Evolutionary conservation across 176 grass and related monocot genomes (phyloP).

Genomic region (Chloris gayana): DNA sequence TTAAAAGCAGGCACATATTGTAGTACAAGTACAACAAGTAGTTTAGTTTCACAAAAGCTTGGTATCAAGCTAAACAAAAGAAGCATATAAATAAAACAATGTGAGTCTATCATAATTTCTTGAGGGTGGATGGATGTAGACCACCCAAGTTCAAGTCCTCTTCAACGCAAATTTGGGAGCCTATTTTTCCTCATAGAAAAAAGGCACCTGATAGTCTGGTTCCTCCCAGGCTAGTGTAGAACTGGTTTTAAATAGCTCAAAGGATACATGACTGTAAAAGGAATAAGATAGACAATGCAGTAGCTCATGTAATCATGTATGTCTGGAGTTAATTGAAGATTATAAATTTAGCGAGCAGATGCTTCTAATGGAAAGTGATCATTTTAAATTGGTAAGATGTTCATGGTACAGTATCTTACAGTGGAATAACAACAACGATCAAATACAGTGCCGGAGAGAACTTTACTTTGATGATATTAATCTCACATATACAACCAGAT

Average conservation of each 20-base stretch:
- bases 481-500: slow-evolving; percentile 16
- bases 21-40: slow-evolving; percentile 3
- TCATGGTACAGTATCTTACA: not conserved
- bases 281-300: not conserved
- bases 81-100: not conserved
- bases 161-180: not conserved
- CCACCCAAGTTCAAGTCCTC: not conserved
- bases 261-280: slow-evolving; percentile 16
- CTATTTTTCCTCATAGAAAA: not conserved
- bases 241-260: not conserved
- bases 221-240: not conserved
- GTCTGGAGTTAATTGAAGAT: slow-evolving; percentile 7
- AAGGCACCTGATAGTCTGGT: not conserved
- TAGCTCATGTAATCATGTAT: slow-evolving; percentile 2
- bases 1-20: not conserved
- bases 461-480: not conserved
- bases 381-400: slow-evolving; percentile 3
- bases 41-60: slow-evolving; percentile 24
- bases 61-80: not conserved
- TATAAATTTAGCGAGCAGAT: not conserved
- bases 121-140: not conserved
- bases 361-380: not conserved
- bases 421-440: slow-evolving; percentile 13
- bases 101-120: not conserved
- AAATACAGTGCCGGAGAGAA: slow-evolving; percentile 10